phyloP scores from a whole-genome alignment of 2,329 filamentous ascomycete species.

The Trichoderma sp. region DNA sequence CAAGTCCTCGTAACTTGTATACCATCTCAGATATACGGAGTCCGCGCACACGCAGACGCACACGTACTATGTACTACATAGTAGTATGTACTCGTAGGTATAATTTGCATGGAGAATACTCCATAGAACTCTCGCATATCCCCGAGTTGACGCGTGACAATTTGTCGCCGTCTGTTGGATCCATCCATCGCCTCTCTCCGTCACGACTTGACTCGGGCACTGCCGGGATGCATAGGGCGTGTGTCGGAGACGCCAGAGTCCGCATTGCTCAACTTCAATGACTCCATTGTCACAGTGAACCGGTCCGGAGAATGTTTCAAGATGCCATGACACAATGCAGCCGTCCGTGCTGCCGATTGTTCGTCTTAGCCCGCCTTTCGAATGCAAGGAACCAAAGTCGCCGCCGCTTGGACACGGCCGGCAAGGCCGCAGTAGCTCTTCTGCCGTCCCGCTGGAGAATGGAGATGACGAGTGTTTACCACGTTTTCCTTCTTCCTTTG shows the following conservation, averaged over 20 bases:
- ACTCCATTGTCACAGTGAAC: not conserved
- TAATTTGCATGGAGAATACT: not conserved
- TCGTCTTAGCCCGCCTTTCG: constrained; percentile 26
- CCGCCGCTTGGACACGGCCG: constrained; percentile 22
- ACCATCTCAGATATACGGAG: not conserved
- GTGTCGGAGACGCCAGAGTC: not conserved
- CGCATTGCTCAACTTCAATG: not conserved
- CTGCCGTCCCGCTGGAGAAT: constrained; percentile 11
- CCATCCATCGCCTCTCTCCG: not conserved
- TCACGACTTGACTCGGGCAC: not conserved
- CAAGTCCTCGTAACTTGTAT: not conserved
- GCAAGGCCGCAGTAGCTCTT: constrained; percentile 24
- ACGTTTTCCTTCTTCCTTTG: not conserved
- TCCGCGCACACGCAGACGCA: not conserved
- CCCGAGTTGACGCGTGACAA: not conserved
- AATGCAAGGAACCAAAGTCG: constrained; percentile 34
- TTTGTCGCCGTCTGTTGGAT: not conserved
- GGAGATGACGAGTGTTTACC: not conserved
- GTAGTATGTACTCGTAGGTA: not conserved
- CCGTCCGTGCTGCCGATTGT: constrained; percentile 6
- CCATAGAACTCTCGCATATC: not conserved
- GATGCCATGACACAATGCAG: constrained; percentile 5
- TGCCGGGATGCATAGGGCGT: not conserved
- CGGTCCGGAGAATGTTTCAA: not conserved
- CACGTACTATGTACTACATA: too few species aligned